Conservation (phyloP, 2,329 filamentous ascomycete species). For the Calonectria hawksworthii region DNA sequence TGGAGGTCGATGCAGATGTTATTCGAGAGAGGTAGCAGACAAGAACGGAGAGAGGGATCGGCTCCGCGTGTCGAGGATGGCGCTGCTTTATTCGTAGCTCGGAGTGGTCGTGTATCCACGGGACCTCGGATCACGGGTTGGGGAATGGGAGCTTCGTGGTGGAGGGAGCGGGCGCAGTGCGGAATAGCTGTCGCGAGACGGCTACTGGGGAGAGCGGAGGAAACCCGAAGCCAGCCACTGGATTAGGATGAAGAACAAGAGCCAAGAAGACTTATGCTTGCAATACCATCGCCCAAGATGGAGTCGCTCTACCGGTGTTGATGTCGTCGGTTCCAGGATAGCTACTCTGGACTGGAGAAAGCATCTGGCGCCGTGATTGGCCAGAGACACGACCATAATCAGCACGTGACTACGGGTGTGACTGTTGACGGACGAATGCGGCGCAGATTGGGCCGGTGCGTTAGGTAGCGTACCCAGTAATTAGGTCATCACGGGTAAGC, state of each 20-base stretch:
- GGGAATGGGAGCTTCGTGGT: slow-evolving; percentile 1
- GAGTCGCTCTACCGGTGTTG: slow-evolving; percentile 29
- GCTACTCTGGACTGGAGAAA: slow-evolving; percentile 36
- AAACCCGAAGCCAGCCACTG: background rate
- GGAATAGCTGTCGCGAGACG: background rate
- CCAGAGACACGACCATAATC: accelerated
- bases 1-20: background rate
- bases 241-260: slow-evolving; percentile 22
- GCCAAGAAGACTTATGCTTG: slow-evolving; percentile 26
- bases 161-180: background rate
- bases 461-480: slow-evolving; percentile 5
- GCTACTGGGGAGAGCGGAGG: background rate
- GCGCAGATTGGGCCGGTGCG: background rate
- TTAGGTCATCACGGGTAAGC: slow-evolving; percentile 28
- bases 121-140: slow-evolving; percentile 35
- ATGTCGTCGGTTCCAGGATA: slow-evolving; percentile 38
- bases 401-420: slow-evolving; percentile 32
- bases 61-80: slow-evolving; percentile 12
- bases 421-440: background rate
- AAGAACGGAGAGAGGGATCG: background rate
- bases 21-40: background rate
- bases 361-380: slow-evolving; percentile 38
- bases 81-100: slow-evolving; percentile 16
- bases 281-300: slow-evolving; percentile 28
- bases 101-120: slow-evolving; percentile 10